Base-by-base conservation (phyloP, 371 early-diverging fungal genomes). In the Gilbertella persicaria region DNA sequence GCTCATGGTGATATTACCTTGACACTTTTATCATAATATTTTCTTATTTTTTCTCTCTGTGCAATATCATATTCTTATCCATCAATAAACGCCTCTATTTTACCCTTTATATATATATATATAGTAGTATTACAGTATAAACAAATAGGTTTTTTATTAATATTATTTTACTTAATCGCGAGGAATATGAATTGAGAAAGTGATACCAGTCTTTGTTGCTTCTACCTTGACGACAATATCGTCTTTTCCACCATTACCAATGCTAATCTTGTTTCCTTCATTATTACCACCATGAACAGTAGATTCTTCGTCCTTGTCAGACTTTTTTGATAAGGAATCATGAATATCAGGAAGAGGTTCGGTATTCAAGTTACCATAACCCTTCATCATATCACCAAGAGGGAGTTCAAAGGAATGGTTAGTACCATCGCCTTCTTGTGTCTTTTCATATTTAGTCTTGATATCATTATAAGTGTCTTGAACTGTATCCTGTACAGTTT, bases 141-240 rank as follows among this genome's bases (percentile, higher is more conserved):
- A n/a, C n/a, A n/a, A n/a, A n/a, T n/a, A n/a, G n/a, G n/a, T n/a
- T n/a, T n/a, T n/a, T n/a, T n/a, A n/a, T 24, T 44, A 8, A 5
- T 44, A 26, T 44, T n/a, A 1, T n/a, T 13, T 6, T 20, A 5
- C 17, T 50, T 50, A 57, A 36, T 61, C 46, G 4, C 66, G 62
- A 53, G 66, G 66, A 29, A 66, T 66, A 29, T 62, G 66, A 37
- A 66, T 55, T 12, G 43, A 36, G 23, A 66, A 62, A 0, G 62
- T 61, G n/a, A 66, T 62, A 12, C 66, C 66, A 6, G 41, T 58
- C 20, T 57, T 66, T 10, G 61, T 66, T 14, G 66, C 66, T 37
- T 66, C 66, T 4, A 66, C 66, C 13, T 60, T 66, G n/a, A 66
- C 61, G 14, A 66, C 53, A 10, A 66, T 57, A 38, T 66, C 66